Conservation (phyloP, 371 early-diverging fungal genomes). For the Mortierella sp. region DNA sequence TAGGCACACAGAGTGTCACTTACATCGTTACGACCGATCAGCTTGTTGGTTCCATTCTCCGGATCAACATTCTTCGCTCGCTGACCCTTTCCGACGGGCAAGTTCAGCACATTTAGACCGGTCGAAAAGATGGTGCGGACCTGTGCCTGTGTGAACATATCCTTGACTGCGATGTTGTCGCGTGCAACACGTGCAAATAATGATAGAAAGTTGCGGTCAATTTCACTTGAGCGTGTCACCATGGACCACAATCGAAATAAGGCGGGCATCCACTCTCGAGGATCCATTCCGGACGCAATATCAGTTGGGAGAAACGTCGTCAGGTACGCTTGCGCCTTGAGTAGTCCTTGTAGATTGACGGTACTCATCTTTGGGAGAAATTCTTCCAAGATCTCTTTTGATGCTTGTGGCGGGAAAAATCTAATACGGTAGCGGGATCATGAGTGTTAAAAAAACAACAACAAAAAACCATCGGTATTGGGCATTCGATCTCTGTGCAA, state of each 20-base stretch:
- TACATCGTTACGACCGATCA: constrained; percentile 40
- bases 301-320: constrained; percentile 68
- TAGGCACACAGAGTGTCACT: neutral
- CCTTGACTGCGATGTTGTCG: constrained; percentile 36
- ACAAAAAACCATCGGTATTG: neutral
- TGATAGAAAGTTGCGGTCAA: constrained; percentile 74
- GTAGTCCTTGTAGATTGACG: constrained; percentile 52
- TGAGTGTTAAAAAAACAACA: neutral
- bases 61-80: constrained; percentile 48
- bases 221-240: constrained; percentile 63
- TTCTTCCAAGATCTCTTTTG: constrained; percentile 78
- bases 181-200: constrained; percentile 76
- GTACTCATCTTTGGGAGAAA: constrained; percentile 44
- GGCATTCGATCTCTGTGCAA: neutral
- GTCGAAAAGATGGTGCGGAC: constrained; percentile 73
- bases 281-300: constrained; percentile 46
- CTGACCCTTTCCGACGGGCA: constrained; percentile 82
- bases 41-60: constrained; percentile 34
- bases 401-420: constrained; percentile 73
- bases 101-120: constrained; percentile 74
- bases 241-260: constrained; percentile 85
- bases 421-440: constrained; percentile 23
- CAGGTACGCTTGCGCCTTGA: constrained; percentile 68
- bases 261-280: constrained; percentile 80
- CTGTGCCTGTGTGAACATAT: constrained; percentile 74